These are phyloP conservation scores for Flaveria brownii DNA, from an alignment of 129 eudicot genomes.

Conservation along the genomic window DNA sequence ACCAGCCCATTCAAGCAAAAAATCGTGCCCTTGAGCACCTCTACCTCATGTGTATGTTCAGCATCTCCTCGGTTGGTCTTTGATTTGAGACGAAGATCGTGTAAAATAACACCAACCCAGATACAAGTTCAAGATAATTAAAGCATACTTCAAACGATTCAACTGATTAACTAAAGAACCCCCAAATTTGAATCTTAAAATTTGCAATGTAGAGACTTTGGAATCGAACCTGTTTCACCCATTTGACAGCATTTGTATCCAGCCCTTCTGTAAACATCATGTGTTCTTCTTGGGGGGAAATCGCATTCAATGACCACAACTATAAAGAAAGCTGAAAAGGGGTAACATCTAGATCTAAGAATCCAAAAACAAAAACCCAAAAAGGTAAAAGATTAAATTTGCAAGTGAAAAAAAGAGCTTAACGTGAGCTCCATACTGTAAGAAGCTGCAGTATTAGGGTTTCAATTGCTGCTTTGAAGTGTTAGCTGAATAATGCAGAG, in stretches of 20 bases:
- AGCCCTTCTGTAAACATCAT: conserved; percentile 77
- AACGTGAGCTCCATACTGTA: conserved; percentile 17
- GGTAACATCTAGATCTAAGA: conserved; percentile 6
- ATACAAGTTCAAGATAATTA: background rate
- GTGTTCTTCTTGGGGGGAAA: background rate
- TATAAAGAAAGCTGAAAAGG: too few relatives aligned
- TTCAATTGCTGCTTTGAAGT: conserved; percentile 10
- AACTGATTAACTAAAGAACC: conserved; percentile 14
- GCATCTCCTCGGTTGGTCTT: too few relatives aligned
- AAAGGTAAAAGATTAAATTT: conserved; percentile 21
- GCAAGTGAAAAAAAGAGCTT: background rate
- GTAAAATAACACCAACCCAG: too few relatives aligned
- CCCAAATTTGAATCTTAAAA: background rate
- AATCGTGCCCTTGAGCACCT: too few relatives aligned
- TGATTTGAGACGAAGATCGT: too few relatives aligned
- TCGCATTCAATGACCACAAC: too few relatives aligned
- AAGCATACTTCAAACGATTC: background rate
- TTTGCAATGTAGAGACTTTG: background rate
- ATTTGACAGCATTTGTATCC: conserved; percentile 66
- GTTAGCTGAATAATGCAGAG: conserved; percentile 6
- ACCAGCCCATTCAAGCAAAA: too few relatives aligned
- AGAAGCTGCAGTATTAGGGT: conserved; percentile 10
- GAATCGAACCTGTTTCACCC: conserved; percentile 68
- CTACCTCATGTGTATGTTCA: too few relatives aligned
- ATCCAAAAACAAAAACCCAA: conserved; percentile 6